Conservation (phyloP, 768 basidiomycete species). For the Auriscalpium microsporum region DNA sequence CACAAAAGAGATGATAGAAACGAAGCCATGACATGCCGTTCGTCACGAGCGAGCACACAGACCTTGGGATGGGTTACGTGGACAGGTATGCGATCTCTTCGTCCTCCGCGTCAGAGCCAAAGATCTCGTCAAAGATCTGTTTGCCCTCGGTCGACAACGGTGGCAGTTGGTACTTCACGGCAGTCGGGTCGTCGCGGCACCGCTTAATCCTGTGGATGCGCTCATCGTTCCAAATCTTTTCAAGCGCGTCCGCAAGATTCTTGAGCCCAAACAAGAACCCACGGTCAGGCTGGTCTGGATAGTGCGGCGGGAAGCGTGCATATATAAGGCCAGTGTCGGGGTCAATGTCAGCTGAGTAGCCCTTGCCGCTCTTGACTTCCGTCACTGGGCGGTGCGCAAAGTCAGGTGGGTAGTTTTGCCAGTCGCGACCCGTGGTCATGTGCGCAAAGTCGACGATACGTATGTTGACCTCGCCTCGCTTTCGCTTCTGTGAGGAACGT, state of each 20-base stretch:
- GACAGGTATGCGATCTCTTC: conserved; percentile 74
- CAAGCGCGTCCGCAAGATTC: conserved; percentile 67
- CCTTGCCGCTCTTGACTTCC: conserved; percentile 51
- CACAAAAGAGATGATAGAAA: background rate
- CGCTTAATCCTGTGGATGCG: conserved; percentile 57
- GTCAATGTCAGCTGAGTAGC: conserved; percentile 78
- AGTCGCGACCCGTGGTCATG: conserved; percentile 93
- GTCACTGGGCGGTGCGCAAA: conserved; percentile 30
- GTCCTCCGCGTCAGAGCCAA: conserved; percentile 32
- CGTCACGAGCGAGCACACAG: background rate
- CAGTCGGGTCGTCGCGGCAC: conserved; percentile 39
- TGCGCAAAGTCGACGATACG: conserved; percentile 98
- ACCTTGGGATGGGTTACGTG: conserved; percentile 31
- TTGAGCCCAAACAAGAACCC: conserved; percentile 91
- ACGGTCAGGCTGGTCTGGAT: conserved; percentile 81
- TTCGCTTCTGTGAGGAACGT: conserved; percentile 56
- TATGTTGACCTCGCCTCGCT: conserved; percentile 88
- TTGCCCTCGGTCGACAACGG: conserved; percentile 64
- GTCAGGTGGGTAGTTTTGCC: conserved; percentile 54
- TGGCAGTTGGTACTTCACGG: conserved; percentile 43
- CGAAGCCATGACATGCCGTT: background rate
- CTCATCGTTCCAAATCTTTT: conserved; percentile 84
- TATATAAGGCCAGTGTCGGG: conserved; percentile 75
- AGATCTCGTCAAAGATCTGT: conserved; percentile 73
- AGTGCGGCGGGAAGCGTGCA: conserved; percentile 92